A percentile compares a stretch with the other conserved stretches of the same genome.
Evolutionary conservation across 2,329 filamentous ascomycete genomes (phyloP).

Genomic region (Aspergillus costaricaensis): DNA sequence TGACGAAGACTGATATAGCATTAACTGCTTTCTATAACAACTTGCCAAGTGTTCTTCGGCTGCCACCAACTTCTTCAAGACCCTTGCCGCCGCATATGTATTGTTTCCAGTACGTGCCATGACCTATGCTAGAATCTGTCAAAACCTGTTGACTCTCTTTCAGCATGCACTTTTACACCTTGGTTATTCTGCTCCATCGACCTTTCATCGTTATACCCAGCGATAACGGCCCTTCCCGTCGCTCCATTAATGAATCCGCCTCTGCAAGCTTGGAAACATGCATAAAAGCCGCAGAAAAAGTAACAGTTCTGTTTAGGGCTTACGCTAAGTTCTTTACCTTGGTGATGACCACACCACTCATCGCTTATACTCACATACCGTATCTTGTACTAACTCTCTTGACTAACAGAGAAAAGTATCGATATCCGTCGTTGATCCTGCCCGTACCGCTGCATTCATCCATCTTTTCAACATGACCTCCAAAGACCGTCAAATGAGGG

Average conservation of each 20-base stretch:
- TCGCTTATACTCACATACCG: too few species aligned
- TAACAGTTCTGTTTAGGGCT: background rate
- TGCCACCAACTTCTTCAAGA: background rate
- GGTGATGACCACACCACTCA: background rate
- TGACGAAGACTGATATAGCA: background rate
- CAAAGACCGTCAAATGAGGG: background rate
- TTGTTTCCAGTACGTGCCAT: background rate
- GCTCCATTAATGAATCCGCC: too few species aligned
- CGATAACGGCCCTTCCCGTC: too few species aligned
- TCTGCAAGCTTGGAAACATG: background rate
- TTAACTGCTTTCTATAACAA: background rate
- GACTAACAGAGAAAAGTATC: background rate
- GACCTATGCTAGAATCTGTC: too few species aligned
- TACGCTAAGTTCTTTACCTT: background rate
- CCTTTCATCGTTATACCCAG: background rate
- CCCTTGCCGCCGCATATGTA: background rate
- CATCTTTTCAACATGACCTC: background rate
- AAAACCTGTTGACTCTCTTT: too few species aligned
- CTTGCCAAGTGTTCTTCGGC: background rate
- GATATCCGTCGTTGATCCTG: background rate
- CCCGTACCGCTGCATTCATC: background rate
- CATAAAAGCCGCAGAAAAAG: background rate
- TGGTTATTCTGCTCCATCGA: background rate
- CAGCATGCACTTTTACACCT: too few species aligned
- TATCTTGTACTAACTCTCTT: background rate